These are phyloP conservation scores for Henningerozyma blattae DNA, from an alignment of 805 yeast genomes.

Conservation along the genomic window DNA sequence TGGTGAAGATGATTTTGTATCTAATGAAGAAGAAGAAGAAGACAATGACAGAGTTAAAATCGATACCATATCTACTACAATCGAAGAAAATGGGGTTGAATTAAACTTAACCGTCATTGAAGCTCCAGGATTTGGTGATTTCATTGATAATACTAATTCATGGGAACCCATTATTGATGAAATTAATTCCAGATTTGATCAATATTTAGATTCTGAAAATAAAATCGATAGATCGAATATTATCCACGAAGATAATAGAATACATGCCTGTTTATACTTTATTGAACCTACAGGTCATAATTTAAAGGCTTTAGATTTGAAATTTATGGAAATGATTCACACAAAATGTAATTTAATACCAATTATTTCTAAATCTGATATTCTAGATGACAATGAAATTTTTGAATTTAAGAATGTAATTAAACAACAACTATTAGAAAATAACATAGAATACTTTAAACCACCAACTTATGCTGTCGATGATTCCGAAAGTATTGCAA, in stretches of 20 bases:
- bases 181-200: constrained; percentile 75
- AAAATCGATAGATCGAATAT: constrained; percentile 60
- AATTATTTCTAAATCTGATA: constrained; percentile 88
- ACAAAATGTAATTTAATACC: constrained; percentile 91
- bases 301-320: constrained; percentile 77
- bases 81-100: constrained; percentile 90
- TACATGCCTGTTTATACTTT: constrained; percentile 88
- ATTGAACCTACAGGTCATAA: constrained; percentile 97
- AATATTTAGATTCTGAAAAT: constrained; percentile 81
- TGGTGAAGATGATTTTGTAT: constrained; percentile 3
- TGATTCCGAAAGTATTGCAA: constrained; percentile 68
- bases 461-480: constrained; percentile 73
- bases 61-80: constrained; percentile 50
- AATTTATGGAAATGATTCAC: constrained; percentile 77
- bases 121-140: constrained; percentile 91
- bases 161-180: constrained; percentile 92
- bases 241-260: constrained; percentile 54
- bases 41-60: constrained; percentile 34
- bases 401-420: constrained; percentile 64
- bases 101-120: constrained; percentile 75
- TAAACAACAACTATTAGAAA: constrained; percentile 60
- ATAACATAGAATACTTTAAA: constrained; percentile 61
- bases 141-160: constrained; percentile 62
- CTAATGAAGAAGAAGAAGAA: constrained; percentile 3
- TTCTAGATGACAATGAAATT: constrained; percentile 80